A percentile compares a stretch with the other conserved stretches of the same genome.
Conservation (phyloP, 306 rosid genomes). For the Quercus robur region DNA sequence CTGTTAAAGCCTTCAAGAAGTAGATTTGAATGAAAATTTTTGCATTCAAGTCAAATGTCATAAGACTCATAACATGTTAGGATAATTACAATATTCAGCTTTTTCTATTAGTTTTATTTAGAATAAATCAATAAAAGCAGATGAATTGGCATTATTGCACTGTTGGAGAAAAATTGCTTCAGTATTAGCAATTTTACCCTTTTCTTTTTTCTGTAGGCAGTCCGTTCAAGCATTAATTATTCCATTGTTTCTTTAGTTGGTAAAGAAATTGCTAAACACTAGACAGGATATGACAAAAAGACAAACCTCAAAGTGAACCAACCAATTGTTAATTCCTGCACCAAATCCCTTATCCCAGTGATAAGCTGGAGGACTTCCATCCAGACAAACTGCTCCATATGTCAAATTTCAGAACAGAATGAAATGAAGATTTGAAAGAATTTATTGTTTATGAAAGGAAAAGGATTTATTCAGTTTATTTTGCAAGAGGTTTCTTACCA, state of each 20-base stretch:
- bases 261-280: slow-evolving; percentile 2
- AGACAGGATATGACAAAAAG: slow-evolving; percentile 17
- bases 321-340: slow-evolving; percentile 79
- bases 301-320: slow-evolving; percentile 80
- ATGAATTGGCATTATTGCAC: background rate
- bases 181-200: background rate
- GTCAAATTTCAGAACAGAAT: slow-evolving; percentile 13
- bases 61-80: background rate
- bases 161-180: background rate
- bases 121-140: background rate
- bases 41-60: background rate
- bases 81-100: background rate
- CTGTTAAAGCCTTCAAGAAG: background rate
- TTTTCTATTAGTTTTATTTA: background rate
- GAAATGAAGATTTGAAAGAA: background rate
- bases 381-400: slow-evolving; percentile 77
- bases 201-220: background rate
- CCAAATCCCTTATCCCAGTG: slow-evolving; percentile 74
- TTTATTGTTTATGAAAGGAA: background rate
- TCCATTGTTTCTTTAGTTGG: slow-evolving; percentile 2
- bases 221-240: background rate
- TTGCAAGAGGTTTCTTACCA: slow-evolving; percentile 46
- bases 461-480: background rate
- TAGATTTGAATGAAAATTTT: background rate
- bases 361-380: slow-evolving; percentile 95